Base-by-base conservation (phyloP, 441 rosid genomes). In the Adansonia gregorii region DNA sequence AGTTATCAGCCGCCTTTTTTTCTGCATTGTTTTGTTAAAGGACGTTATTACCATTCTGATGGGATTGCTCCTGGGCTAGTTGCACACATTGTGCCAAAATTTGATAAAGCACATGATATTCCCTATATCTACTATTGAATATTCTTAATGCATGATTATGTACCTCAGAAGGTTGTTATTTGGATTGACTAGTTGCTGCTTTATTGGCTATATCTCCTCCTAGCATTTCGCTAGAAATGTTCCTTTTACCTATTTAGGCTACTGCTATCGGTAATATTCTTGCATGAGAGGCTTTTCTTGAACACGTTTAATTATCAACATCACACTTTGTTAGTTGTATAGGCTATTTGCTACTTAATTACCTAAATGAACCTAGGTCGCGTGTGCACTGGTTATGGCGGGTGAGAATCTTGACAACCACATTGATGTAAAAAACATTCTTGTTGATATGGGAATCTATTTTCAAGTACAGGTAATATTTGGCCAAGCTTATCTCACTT, bases 391-490 rank as follows among this genome's bases (percentile, higher is more conserved):
- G 86, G 82, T 92, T 72, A 88, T 94, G 90, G 84, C 90, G 7
- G 97, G 98, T 20, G 93, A 94, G 39, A 31, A 31, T 31, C 39
- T 31, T 31, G 39, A 94, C 59, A 87, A 90, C 43, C 97, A 94
- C 87, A 48, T 72, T 72, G 91, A 84, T 80, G 96, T 90, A 73
- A 84, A 89, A 88, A 79, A 91, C 80, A 80, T 88, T 83, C 97
- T 94, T 77, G 85, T 94, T 63, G 94, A 91, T 79, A 94, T 94
- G 94, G 96, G 97, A 39, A 92, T 84, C 80, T 90, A 90, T 81
- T 92, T 90, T 79, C 96, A 92, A 88, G 93, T 91, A 48, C 96
- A 94, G 92, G 98, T 91, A 87, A 31, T 31, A 31, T 31, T 31
- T 31, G 39, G 39, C 4, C 39, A 31, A 31, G 39, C 39, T 31